These are phyloP conservation scores for Pseudotsuga menziesii DNA, from an alignment of 75 land plant genomes.

Conservation along the genomic window DNA sequence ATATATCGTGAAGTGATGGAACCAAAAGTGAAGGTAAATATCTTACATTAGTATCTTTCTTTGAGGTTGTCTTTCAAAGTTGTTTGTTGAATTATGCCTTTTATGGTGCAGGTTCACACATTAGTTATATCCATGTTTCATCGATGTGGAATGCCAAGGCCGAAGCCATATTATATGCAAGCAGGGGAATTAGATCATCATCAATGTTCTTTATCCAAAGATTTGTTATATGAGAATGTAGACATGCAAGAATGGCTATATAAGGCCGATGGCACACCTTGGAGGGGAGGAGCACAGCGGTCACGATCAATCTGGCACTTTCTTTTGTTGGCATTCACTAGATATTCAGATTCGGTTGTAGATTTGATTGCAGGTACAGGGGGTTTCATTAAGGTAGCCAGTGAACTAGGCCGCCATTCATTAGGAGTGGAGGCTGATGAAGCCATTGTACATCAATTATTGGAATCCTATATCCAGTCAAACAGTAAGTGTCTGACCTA, in stretches of 20 bases:
- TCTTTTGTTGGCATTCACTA: not conserved
- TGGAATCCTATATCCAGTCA: not conserved
- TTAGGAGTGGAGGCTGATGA: constrained; percentile 2
- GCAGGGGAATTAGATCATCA: not conserved
- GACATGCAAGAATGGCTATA: not conserved
- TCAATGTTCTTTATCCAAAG: not conserved
- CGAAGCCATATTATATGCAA: not conserved
- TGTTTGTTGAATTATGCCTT: not conserved
- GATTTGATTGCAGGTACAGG: constrained; percentile 4
- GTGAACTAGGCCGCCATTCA: not conserved
- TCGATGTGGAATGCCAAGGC: not conserved
- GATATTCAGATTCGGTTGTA: not conserved
- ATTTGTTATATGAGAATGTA: not conserved
- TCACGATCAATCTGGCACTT: not conserved
- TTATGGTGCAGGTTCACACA: not conserved
- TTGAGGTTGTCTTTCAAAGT: not conserved
- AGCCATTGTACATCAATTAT: not conserved
- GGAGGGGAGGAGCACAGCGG: constrained; percentile 8
- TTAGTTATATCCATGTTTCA: not conserved
- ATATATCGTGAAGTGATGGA: not conserved
- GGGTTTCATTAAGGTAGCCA: not conserved
- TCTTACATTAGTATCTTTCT: not conserved
- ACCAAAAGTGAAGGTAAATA: not conserved
- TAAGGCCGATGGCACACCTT: not conserved
- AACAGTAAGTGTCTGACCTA: not conserved